Base-by-base conservation (phyloP, 148 eudicot genomes). In the Limonium bicolor region DNA sequence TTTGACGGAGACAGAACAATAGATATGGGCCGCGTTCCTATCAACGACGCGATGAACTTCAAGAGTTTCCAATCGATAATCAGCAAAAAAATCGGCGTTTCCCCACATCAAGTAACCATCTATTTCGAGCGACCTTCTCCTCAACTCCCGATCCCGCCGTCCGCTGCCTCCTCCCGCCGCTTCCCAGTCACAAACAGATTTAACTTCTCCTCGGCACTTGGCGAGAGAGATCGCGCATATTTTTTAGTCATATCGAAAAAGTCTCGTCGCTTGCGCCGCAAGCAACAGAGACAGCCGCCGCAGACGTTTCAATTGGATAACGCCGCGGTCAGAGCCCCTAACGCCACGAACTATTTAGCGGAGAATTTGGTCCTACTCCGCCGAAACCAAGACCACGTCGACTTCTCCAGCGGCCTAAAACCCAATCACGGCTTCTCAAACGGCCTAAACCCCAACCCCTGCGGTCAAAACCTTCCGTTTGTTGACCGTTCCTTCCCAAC, bases 1-100 rank as follows among this genome's bases (percentile, higher is more conserved):
- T 81, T 50, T 62, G 93, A 81, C 32, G 96, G 96, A 5, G 87
- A 77, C 44, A 41, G 61, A 16, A 80, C 78, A 29, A 53, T 60
- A 48, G 63, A 65, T 49, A 27, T 67, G 22, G 95, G 93, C 2
- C 41, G 37, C 16, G 57, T 81, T 29, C 20, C 23, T 8, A 53
- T 86, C 2, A 33, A 53, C 8, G 64, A 80, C 1, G 41, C 66
- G 13, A 49, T 72, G 41, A 47, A 61, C 2, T 81, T 64, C 79
- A 76, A 81, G 58, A 9, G 34, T 1, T 81, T 86, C 33, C 86
- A 73, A 54, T 36, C 60, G 1, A 42, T 62, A 3, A 32, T 86
- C 16, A 59, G 76, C 42, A 44, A 55, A 2, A 61, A 41, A 60
- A 71, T 86, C 61, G 74, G 86, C 0, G 66, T 78, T 23, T 86